Base-by-base conservation (phyloP, 495 filamentous ascomycete species). In the Penicillium goetzii region DNA sequence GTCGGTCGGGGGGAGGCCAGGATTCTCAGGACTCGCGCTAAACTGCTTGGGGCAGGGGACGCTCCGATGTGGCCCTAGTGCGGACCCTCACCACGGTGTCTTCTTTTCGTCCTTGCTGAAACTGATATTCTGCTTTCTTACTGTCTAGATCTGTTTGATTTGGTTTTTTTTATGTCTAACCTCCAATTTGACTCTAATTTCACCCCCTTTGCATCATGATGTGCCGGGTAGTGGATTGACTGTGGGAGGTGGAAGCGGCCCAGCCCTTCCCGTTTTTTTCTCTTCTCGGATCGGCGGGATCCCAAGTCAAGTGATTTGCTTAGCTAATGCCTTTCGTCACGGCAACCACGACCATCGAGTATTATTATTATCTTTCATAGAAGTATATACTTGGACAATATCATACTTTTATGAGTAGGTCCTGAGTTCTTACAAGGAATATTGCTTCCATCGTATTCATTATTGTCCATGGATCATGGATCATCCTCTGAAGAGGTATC, bases 1-100 rank as follows among this genome's bases (percentile, higher is more conserved):
- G 78, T 81, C 79, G 78, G 52, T 19, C 17, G 55, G 73, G 76
- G 80, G 72, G 74, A 73, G 75, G 76, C 73, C 68, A 69, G 74
- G 77, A 76, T 78, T 79, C 76, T 76, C 73, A 77, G 76, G 69
- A 76, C 70, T 77, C 67, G 63, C 76, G 74, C 79, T 81, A 81
- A 75, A 70, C 79, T 76, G 67, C 68, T 73, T 80, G 73, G 71
- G 76, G 75, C 69, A 64, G 72, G 68, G 68, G 68, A 75, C 72
- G 71, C 79, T 81, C 77, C 79, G 79, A 80, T 72, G 76, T 74
- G 75, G 78, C 78, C 78, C 79, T 78, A 76, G 75, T 77, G 72
- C 66, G 70, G 54, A 63, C 49, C 61, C 56, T 69, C 66, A 68
- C 68, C 68, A 53, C 45, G 63, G 61, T 65, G 23, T 54, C 63